Percentiles rank a stretch among this genome's conserved stretches.
Conservation (phyloP, 805 yeast genomes). For the Yarrowia deformans region DNA sequence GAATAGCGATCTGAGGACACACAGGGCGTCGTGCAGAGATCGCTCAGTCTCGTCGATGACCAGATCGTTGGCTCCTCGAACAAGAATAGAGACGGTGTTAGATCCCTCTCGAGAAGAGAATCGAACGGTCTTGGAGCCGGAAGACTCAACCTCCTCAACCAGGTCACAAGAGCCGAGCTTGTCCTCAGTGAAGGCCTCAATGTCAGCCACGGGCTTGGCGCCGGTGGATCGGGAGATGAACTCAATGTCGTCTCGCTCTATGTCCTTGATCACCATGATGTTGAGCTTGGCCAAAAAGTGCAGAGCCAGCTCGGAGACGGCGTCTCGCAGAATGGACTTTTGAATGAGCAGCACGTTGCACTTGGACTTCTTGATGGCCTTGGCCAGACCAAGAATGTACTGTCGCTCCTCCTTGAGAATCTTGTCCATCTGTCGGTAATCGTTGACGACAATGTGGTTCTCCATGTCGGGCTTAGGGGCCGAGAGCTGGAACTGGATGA, state of each 20-base stretch:
- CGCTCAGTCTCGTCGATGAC: constrained; percentile 96
- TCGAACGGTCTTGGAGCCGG: constrained; percentile 88
- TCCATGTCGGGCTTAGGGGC: constrained; percentile 99
- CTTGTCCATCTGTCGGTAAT: constrained; percentile 99
- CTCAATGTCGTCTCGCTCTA: constrained; percentile 95
- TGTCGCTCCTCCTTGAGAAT: constrained; percentile 97
- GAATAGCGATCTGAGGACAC: constrained; percentile 88
- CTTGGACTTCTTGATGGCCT: constrained; percentile 94
- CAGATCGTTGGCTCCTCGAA: constrained; percentile 93
- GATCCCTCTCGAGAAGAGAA: constrained; percentile 56
- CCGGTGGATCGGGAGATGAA: constrained; percentile 85
- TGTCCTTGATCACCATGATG: constrained; percentile 92
- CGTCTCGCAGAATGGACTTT: constrained; percentile 92
- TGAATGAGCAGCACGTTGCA: constrained; percentile 92
- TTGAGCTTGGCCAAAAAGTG: constrained; percentile 93
- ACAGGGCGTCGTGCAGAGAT: constrained; percentile 95
- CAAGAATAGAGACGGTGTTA: constrained; percentile 80
- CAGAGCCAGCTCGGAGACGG: constrained; percentile 91
- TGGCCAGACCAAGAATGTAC: constrained; percentile 90
- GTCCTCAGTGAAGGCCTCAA: constrained; percentile 91
- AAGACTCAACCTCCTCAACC: constrained; percentile 87
- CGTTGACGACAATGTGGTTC: constrained; percentile 95
- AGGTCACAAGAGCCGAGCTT: constrained; percentile 91
- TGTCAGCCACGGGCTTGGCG: constrained; percentile 95
- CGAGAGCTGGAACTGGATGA: constrained; percentile 91